Percentiles rank a stretch among this genome's conserved stretches.
These are phyloP conservation scores for Tremellales sp. DNA, from an alignment of 1,284 basidiomycete genomes.

Conservation along the genomic window DNA sequence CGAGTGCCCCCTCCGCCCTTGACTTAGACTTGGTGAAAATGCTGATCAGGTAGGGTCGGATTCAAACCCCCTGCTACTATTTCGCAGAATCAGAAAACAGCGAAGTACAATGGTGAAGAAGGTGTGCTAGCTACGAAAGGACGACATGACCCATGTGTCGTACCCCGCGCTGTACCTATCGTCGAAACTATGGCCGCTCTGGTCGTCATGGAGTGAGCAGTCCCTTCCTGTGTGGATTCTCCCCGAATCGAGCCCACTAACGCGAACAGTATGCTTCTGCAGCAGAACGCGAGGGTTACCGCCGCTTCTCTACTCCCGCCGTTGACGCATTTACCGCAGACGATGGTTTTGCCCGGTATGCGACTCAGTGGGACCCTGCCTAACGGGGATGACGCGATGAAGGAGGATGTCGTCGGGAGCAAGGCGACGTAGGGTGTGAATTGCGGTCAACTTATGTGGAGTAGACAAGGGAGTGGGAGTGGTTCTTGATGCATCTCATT, in stretches of 20 bases:
- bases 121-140: constrained; percentile 87
- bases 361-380: constrained; percentile 25
- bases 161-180: constrained; percentile 93
- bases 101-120: constrained; percentile 83
- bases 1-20: constrained; percentile 49
- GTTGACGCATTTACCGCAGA: constrained; percentile 77
- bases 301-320: constrained; percentile 65
- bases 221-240: neutral
- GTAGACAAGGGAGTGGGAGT: too few species aligned
- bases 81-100: constrained; percentile 83
- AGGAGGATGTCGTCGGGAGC: neutral
- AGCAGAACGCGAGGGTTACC: constrained; percentile 74
- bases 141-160: constrained; percentile 95
- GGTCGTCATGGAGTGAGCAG: constrained; percentile 79
- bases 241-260: neutral
- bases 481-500: too few species aligned
- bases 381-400: constrained; percentile 13
- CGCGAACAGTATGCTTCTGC: constrained; percentile 61
- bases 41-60: constrained; percentile 62
- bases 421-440: neutral
- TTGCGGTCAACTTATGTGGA: too few species aligned
- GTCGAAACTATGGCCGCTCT: constrained; percentile 97
- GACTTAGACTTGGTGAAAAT: neutral
- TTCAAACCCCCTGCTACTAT: constrained; percentile 99
- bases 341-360: constrained; percentile 54